A percentile compares a stretch with the other conserved stretches of the same genome.
Evolutionary conservation across 2,329 filamentous ascomycete species (phyloP).

Genomic region (Curvularia verruculosa): DNA sequence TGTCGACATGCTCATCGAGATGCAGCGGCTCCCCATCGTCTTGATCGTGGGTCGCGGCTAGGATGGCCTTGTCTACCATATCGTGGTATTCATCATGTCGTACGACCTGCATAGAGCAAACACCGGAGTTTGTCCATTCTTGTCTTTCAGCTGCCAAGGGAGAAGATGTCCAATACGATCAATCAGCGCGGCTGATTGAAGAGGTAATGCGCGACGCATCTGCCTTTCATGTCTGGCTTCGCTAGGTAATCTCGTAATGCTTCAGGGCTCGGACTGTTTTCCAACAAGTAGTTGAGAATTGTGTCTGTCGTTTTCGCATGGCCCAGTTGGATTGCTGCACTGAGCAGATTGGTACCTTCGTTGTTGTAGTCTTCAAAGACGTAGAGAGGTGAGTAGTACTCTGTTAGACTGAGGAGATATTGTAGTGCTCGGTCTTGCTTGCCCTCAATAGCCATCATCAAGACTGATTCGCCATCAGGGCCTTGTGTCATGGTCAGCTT

Average conservation of each 20-base stretch:
- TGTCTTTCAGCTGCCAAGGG: slow-evolving; percentile 89
- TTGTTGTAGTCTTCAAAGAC: slow-evolving; percentile 86
- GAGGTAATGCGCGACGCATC: slow-evolving; percentile 92
- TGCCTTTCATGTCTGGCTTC: slow-evolving; percentile 80
- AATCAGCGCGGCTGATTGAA: slow-evolving; percentile 89
- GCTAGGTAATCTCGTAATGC: slow-evolving; percentile 72
- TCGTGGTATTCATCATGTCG: slow-evolving; percentile 84
- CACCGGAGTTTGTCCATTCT: slow-evolving; percentile 95
- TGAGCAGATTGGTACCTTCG: slow-evolving; percentile 86
- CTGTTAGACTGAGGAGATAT: slow-evolving; percentile 78
- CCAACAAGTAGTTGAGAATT: slow-evolving; percentile 72
- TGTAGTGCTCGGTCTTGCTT: slow-evolving; percentile 73
- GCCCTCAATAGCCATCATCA: slow-evolving; percentile 62
- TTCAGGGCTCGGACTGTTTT: slow-evolving; percentile 59
- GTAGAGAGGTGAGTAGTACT: slow-evolving; percentile 73
- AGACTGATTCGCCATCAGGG: slow-evolving; percentile 77
- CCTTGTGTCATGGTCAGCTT: slow-evolving; percentile 75
- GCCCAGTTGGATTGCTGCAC: slow-evolving; percentile 86
- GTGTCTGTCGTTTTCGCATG: slow-evolving; percentile 75
- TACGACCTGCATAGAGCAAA: slow-evolving; percentile 96
- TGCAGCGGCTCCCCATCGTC: slow-evolving; percentile 80
- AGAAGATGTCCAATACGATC: slow-evolving; percentile 75
- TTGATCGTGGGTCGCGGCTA: slow-evolving; percentile 75
- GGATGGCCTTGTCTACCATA: slow-evolving; percentile 85
- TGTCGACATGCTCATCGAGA: slow-evolving; percentile 89